Evolutionary conservation across 2,329 filamentous ascomycete genomes (phyloP).

Genomic region (Venturia effusa): DNA sequence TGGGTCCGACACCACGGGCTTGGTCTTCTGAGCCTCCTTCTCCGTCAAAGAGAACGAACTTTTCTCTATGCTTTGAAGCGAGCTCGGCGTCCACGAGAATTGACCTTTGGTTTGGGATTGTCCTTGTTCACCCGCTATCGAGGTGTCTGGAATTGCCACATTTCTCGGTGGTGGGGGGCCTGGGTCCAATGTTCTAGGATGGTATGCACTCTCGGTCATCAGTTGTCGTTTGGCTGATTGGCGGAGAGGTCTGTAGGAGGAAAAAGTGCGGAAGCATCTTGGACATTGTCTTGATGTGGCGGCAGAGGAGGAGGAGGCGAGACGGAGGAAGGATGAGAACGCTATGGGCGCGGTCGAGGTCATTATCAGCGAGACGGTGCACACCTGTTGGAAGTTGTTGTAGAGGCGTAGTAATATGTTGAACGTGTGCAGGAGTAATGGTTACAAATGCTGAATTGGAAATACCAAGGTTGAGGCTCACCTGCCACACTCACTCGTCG

Average conservation of each 20-base stretch:
- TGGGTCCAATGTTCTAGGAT: constrained; percentile 46
- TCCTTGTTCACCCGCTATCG: constrained; percentile 43
- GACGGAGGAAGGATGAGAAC: constrained; percentile 5
- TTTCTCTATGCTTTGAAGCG: constrained; percentile 15
- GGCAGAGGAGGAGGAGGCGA: constrained; percentile 12
- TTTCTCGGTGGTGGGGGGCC: constrained; percentile 48
- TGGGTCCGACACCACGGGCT: constrained; percentile 29
- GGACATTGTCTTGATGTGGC: constrained; percentile 23
- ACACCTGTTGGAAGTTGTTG: neutral
- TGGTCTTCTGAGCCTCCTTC: constrained; percentile 56
- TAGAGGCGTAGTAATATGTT: neutral
- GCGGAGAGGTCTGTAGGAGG: constrained; percentile 23
- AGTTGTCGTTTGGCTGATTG: constrained; percentile 33
- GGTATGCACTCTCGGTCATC: constrained; percentile 55
- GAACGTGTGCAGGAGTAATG: neutral
- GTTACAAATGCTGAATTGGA: neutral
- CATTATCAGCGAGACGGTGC: neutral
- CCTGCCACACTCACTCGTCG: too few species aligned
- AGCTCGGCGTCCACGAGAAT: constrained; percentile 32
- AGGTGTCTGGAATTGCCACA: constrained; percentile 47
- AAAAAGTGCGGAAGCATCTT: constrained; percentile 36
- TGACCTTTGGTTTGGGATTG: constrained; percentile 37
- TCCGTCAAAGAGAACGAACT: constrained; percentile 36
- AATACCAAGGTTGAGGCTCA: neutral
- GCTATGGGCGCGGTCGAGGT: neutral